Evolutionary conservation across 176 grass and related monocot genomes (phyloP), one percentile per base, ranked within the genome.

Genomic region (Stipa capillata): DNA sequence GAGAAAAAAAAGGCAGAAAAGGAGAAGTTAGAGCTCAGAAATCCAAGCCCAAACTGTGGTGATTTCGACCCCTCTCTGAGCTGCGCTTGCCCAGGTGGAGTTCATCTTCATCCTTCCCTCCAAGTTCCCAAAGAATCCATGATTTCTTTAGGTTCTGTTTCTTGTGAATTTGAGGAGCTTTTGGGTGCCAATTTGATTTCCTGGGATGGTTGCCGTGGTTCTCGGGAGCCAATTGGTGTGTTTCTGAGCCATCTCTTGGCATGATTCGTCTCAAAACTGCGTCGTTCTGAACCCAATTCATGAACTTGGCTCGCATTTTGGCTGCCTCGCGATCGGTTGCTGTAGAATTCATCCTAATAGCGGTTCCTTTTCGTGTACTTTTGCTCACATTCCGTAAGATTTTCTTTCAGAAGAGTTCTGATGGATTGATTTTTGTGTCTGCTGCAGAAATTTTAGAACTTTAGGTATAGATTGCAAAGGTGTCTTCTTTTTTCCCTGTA

Each of bases 11-110:
- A 45, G 20, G 15, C 56, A 69, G 24, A 59, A 57, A 87, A 29
- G 50, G 61, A 21, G 74, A 62, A 58, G 81, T 47, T 37, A 21
- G 67, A 75, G 72, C 56, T 64, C 36, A 78, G 62, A 28, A 68
- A 80, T 54, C 61, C 59, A 56, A 25, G 4, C 36, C 10, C 16
- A 53, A 34, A 18, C 14, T 17, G 69, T 72, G 69, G 25, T n/a
- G 86, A 67, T 65, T 9, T 53, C 23, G 52, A 25, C 35, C 2
- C 7, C n/a, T 8, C 51, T 42, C 37, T 1, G 28, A 17, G 20
- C 24, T 4, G 27, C 43, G 6, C 8, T 32, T 8, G 43, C 31
- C 3, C 32, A 69, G 81, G 86, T 89, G 35, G 25, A 75, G 57
- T 33, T 80, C 76, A n/a, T 20, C 63, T 37, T 25, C 14, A 0